Conservation (phyloP, 1,284 basidiomycete genomes). For the Sporisorium exsertum region DNA sequence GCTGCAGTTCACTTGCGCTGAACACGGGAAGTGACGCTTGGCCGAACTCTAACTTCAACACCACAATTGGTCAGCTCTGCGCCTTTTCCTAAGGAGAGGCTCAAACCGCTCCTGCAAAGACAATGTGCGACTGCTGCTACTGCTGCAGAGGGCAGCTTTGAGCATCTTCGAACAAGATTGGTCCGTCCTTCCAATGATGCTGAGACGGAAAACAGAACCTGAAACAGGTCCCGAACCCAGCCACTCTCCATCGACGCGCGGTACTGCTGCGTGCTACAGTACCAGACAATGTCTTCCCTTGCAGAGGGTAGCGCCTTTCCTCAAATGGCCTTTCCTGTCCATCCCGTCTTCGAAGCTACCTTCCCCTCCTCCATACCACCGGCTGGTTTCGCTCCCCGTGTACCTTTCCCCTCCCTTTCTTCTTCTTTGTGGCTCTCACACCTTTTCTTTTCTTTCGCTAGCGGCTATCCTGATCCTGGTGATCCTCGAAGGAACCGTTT, state of each 20-base stretch:
- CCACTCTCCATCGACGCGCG: not conserved
- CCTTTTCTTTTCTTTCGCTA: slow-evolving; percentile 17
- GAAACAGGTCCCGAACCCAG: slow-evolving; percentile 15
- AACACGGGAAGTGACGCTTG: not conserved
- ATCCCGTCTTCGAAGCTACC: slow-evolving; percentile 10
- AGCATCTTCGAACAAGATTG: too few relatives aligned
- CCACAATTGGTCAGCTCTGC: not conserved
- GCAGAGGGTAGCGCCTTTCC: not conserved
- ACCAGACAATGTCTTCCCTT: not conserved
- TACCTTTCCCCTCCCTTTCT: slow-evolving; percentile 7
- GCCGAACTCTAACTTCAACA: slow-evolving; percentile 6
- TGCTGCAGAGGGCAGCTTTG: too few relatives aligned
- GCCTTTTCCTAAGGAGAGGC: not conserved
- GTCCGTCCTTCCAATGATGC: not conserved
- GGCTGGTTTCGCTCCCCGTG: slow-evolving; percentile 38
- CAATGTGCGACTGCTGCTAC: too few relatives aligned
- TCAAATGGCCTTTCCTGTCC: slow-evolving; percentile 7
- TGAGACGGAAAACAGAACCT: slow-evolving; percentile 6
- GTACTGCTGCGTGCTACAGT: not conserved
- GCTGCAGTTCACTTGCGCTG: not conserved
- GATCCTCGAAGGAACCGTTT: slow-evolving; percentile 13
- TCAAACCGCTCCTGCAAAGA: too few relatives aligned
- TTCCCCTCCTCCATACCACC: slow-evolving; percentile 45
- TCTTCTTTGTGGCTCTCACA: slow-evolving; percentile 1
- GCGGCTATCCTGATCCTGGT: slow-evolving; percentile 21